phyloP scores from a whole-genome alignment of 1,139 yeast genomes.

The Nakaseomyces bracarensis region DNA sequence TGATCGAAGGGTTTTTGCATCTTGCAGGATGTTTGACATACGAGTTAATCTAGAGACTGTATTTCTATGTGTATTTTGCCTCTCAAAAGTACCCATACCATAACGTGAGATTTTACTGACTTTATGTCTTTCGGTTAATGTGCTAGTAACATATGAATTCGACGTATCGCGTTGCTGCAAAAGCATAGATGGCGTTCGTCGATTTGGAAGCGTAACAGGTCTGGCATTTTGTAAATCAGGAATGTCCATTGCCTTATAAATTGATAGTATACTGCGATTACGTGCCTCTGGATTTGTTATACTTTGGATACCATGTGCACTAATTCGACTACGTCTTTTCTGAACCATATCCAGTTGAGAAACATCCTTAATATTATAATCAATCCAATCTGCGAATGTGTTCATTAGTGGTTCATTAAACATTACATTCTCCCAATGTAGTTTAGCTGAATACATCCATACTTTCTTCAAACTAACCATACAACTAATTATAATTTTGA shows the following conservation, averaged over 20 bases:
- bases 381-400: conserved; percentile 21
- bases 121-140: neutral
- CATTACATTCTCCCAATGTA: conserved; percentile 25
- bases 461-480: conserved; percentile 38
- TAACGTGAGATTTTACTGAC: neutral
- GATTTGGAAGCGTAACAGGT: conserved; percentile 9
- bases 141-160: conserved; percentile 11
- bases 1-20: conserved; percentile 32
- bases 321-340: conserved; percentile 24
- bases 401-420: conserved; percentile 18
- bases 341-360: conserved; percentile 15
- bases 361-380: conserved; percentile 21
- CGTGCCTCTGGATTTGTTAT: conserved; percentile 29
- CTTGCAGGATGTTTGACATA: conserved; percentile 30
- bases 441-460: conserved; percentile 28
- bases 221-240: conserved; percentile 15
- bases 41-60: conserved; percentile 19
- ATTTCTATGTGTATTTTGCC: neutral
- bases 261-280: conserved; percentile 28
- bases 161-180: conserved; percentile 28
- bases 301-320: conserved; percentile 28
- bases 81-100: conserved; percentile 11
- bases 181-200: conserved; percentile 30
- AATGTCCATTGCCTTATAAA: conserved; percentile 19
- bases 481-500: conserved; percentile 38